A percentile compares a stretch with the other conserved stretches of the same genome.
phyloP scores from a whole-genome alignment of 164 flowering plant species.

The Paratinospora sagittata region DNA sequence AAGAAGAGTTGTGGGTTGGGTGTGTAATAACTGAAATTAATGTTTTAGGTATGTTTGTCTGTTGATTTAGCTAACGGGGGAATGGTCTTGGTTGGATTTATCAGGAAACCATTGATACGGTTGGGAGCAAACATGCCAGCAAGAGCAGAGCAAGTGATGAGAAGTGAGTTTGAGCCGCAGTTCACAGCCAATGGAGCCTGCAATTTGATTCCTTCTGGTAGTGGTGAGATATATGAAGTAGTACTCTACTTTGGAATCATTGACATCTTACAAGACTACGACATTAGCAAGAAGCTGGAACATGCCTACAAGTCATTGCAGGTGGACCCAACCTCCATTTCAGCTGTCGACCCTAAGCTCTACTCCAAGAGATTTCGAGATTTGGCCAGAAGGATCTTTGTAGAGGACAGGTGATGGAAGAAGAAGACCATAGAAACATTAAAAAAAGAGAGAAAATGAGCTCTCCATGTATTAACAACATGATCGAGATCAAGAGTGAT shows the following conservation, averaged over 20 bases:
- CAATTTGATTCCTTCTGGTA: slow-evolving; percentile 34
- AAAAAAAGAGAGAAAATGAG: not conserved
- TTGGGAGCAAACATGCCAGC: slow-evolving; percentile 90
- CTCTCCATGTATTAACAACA: too few relatives aligned
- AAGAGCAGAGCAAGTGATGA: slow-evolving; percentile 61
- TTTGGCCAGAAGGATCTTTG: slow-evolving; percentile 61
- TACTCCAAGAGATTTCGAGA: slow-evolving; percentile 79
- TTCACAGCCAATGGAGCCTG: slow-evolving; percentile 33
- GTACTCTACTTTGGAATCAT: slow-evolving; percentile 81
- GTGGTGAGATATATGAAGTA: slow-evolving; percentile 61
- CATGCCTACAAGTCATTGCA: slow-evolving; percentile 89
- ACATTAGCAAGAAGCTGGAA: slow-evolving; percentile 84
- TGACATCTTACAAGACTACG: slow-evolving; percentile 84
- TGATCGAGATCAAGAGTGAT: not conserved
- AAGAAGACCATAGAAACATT: not conserved
- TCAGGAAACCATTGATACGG: slow-evolving; percentile 73
- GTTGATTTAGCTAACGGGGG: not conserved
- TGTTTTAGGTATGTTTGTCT: not conserved
- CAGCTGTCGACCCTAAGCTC: slow-evolving; percentile 87
- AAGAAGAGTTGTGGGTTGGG: too few relatives aligned
- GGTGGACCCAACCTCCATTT: slow-evolving; percentile 71
- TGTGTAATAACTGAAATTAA: not conserved
- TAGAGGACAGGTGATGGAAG: slow-evolving; percentile 32
- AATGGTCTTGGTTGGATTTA: not conserved
- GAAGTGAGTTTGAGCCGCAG: slow-evolving; percentile 56